Base-by-base conservation (phyloP, 805 yeast species). In the Teunomyces stri region DNA sequence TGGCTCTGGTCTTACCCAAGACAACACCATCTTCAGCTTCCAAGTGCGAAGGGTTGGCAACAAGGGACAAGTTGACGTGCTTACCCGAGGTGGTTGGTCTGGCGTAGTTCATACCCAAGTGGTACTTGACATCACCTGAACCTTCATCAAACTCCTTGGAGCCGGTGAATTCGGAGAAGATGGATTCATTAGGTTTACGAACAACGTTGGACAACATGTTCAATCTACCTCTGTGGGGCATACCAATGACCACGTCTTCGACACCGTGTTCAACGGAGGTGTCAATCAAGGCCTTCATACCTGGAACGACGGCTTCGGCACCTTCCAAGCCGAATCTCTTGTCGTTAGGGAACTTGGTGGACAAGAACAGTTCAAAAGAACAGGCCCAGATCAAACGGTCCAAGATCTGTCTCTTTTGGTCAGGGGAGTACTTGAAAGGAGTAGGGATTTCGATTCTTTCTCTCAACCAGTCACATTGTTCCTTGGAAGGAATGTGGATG, bases 1-100 rank as follows among this genome's bases (percentile, higher is more conserved):
- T 84, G 56, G 99, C 96, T 75, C 99, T 85, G 40, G 97, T 89
- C 80, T 95, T 87, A 72, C 99, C 99, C 64, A 94, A 79, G 46
- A 94, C 99, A 56, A 94, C 97, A 51, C 98, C 97, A 70, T 94
- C 99, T 75, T 91, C 97, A 51, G 99, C 96, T 77, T 94, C 99
- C 74, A 94, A 82, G 76, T 94, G 99, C 42, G 98, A 92, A 53
- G 99, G 99, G 72, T 94, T 94, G 52, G 99, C 99, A 53, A 94
- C 99, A 56, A 94, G 77, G 28, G 98, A 91, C 62, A 94, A 76
- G 76, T 91, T 91, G 56, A 94, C 97, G 65, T 84, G 88, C 72
- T 90, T 90, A 70, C 99, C 99, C 22, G 96, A 87, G 40, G 97
- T 95, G 47, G 99, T 94, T 69, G 99, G 99, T 77, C 99, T 87